Conservation (phyloP, 495 filamentous ascomycete species). For the Neurospora sp. region DNA sequence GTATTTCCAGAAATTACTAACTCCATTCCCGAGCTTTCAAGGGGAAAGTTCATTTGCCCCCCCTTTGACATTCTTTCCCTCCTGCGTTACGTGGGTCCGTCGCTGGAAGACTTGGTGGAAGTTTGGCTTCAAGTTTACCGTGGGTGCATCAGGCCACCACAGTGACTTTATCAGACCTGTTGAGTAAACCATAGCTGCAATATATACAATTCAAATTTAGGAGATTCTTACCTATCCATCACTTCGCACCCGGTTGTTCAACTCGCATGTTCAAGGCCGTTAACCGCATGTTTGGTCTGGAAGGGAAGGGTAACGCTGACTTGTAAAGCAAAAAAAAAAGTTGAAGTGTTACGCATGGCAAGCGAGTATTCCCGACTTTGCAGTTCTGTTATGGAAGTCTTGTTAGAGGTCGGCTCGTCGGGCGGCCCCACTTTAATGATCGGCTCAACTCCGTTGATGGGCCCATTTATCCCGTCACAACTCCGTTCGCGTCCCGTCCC, state of each 20-base stretch:
- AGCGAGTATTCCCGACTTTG: neutral
- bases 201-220: neutral
- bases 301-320: neutral
- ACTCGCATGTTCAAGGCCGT: neutral
- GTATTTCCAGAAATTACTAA: neutral
- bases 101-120: neutral
- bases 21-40: neutral
- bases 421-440: neutral
- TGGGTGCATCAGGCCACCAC: neutral
- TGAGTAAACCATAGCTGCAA: neutral
- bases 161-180: neutral
- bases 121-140: neutral
- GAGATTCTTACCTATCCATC: neutral
- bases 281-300: neutral
- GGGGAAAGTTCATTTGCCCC: neutral
- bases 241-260: neutral
- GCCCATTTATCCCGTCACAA: neutral
- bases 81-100: neutral
- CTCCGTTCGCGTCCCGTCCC: neutral
- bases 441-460: neutral
- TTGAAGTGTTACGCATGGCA: neutral
- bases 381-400: neutral
- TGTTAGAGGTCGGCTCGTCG: neutral
- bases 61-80: neutral
- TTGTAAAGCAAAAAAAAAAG: neutral